phyloP scores from a whole-genome alignment of 306 rosid genomes.

The Astragalus membranaceus region DNA sequence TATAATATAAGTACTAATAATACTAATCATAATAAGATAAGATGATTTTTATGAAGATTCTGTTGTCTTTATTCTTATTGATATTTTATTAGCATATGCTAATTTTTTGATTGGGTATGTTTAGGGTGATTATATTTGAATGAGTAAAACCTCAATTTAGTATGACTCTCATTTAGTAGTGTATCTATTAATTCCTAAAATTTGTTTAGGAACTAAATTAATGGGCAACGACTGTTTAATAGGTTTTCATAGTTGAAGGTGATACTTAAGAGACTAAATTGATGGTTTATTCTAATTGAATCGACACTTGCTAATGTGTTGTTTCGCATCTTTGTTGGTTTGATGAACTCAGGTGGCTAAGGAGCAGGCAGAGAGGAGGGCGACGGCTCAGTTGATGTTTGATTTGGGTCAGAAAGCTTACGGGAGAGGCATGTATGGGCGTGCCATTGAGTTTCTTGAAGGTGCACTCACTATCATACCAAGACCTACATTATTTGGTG shows the following conservation, averaged over 20 bases:
- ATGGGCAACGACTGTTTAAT: no score
- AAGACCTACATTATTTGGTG: slow-evolving; percentile 77
- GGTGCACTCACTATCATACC: slow-evolving; percentile 91
- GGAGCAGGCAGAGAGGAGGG: slow-evolving; percentile 94
- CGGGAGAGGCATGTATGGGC: slow-evolving; percentile 84
- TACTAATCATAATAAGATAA: no score
- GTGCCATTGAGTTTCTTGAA: slow-evolving; percentile 89
- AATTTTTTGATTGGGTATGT: neutral
- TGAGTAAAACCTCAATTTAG: no score
- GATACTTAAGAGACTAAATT: no score
- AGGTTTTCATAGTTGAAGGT: no score
- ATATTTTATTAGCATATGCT: neutral
- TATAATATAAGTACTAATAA: no score
- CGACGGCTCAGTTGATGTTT: slow-evolving; percentile 85
- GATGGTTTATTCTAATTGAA: no score
- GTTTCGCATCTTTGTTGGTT: neutral
- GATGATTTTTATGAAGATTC: neutral
- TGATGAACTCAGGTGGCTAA: slow-evolving; percentile 65
- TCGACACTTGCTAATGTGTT: neutral
- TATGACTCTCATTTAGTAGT: no score
- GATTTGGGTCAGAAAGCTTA: slow-evolving; percentile 95
- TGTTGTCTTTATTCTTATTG: neutral
- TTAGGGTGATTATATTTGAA: no score
- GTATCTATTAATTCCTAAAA: no score
- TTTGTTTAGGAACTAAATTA: no score